Percentiles rank a stretch among this genome's conserved stretches.
These are phyloP conservation scores for Isoetes engelmannii DNA, from an alignment of 83 land plant genomes.

Conservation along the genomic window DNA sequence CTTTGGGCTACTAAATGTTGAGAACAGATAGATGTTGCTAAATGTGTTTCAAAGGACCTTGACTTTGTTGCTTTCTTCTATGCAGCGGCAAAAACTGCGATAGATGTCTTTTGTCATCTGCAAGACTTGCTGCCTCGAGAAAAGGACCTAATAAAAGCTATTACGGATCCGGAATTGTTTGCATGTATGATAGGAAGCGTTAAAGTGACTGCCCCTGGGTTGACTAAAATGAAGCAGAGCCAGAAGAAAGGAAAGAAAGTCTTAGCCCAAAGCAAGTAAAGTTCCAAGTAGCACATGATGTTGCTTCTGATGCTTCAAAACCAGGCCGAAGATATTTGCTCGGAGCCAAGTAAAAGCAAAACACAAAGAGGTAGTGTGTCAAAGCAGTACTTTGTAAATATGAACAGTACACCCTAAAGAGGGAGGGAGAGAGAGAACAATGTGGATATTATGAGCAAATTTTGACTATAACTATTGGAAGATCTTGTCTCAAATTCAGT, in stretches of 20 bases:
- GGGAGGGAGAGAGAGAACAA: no score
- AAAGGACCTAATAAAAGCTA: constrained; percentile 96
- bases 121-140: constrained; percentile 70
- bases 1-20: not conserved
- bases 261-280: not conserved
- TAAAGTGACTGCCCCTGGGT: constrained; percentile 84
- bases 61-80: not conserved
- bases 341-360: no score
- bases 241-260: constrained; percentile 80
- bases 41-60: not conserved
- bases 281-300: no score
- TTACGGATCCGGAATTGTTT: constrained; percentile 85
- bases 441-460: no score
- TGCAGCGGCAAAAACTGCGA: constrained; percentile 90
- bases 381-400: no score
- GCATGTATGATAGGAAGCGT: constrained; percentile 86
- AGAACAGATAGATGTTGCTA: not conserved
- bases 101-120: constrained; percentile 79
- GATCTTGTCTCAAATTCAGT: no score
- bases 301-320: no score
- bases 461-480: no score
- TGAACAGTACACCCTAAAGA: no score
- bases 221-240: constrained; percentile 73
- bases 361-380: no score
- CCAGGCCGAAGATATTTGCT: no score